Conservation (phyloP, 106 monocot species). For the Phalaenopsis aphrodite region DNA sequence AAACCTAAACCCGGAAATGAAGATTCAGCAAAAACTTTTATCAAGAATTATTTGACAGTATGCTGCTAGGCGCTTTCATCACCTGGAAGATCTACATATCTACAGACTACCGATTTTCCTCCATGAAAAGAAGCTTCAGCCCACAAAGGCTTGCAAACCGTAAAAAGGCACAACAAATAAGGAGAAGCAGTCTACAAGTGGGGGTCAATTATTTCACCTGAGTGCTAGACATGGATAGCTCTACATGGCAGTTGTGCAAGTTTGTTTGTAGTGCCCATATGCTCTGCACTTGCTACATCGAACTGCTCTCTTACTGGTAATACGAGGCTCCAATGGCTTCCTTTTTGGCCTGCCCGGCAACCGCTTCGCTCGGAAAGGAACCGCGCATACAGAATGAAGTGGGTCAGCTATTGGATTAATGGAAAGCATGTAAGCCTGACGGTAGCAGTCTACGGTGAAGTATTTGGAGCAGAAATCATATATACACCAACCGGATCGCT, state of each 20-base stretch:
- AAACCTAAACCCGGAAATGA: too few relatives aligned
- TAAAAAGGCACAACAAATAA: too few relatives aligned
- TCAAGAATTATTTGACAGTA: not conserved
- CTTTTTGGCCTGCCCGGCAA: conserved; percentile 69
- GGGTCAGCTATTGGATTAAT: conserved; percentile 78
- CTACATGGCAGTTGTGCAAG: conserved; percentile 46
- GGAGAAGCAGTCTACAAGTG: too few relatives aligned
- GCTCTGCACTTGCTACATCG: conserved; percentile 79
- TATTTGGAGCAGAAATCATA: conserved; percentile 76
- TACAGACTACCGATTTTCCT: not conserved
- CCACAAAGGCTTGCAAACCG: too few relatives aligned
- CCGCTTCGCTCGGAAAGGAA: conserved; percentile 43
- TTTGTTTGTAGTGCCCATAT: conserved; percentile 83
- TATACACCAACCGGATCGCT: conserved; percentile 31
- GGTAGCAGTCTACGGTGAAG: conserved; percentile 60
- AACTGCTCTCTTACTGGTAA: conserved; percentile 59
- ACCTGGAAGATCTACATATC: not conserved
- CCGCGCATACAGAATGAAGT: conserved; percentile 15
- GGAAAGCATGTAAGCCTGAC: conserved; percentile 55
- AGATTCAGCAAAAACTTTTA: not conserved
- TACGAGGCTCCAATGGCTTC: conserved; percentile 68
- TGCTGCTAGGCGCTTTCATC: not conserved
- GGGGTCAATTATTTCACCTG: not conserved
- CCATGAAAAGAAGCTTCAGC: too few relatives aligned
- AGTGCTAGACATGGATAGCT: not conserved